Evolutionary conservation across 306 rosid genomes (phyloP).

Genomic region (Fragaria nilgerrensis): DNA sequence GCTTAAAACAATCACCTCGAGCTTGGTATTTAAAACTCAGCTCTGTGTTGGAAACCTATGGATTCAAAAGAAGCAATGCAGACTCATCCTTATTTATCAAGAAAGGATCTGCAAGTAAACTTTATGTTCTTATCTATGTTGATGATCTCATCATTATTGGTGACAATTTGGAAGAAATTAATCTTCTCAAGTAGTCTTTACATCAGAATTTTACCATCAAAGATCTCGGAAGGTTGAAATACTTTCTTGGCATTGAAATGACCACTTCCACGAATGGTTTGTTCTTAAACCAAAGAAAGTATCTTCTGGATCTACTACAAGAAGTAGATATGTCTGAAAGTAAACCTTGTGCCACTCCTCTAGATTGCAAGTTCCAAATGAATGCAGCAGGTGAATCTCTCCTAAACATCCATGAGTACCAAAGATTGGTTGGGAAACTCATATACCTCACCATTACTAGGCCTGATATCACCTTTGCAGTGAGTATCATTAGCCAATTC

Average conservation of each 20-base stretch:
- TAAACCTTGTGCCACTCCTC: neutral
- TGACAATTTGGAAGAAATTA: too few species aligned
- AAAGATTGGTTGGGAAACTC: neutral
- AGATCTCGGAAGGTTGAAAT: neutral
- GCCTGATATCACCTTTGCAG: too few species aligned
- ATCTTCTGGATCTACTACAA: neutral
- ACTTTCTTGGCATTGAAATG: slow-evolving; percentile 1
- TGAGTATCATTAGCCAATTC: too few species aligned
- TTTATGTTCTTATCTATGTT: neutral
- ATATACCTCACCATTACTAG: neutral
- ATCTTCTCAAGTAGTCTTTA: too few species aligned
- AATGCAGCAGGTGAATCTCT: neutral
- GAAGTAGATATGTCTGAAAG: neutral
- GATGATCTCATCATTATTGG: too few species aligned
- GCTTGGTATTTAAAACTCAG: neutral
- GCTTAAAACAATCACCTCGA: neutral
- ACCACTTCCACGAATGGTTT: neutral
- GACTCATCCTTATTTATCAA: neutral
- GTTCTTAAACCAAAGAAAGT: neutral
- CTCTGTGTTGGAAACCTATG: neutral
- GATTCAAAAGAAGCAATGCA: neutral
- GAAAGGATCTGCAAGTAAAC: neutral
- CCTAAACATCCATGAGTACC: neutral
- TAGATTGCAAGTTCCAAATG: neutral
- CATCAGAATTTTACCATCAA: too few species aligned